These are phyloP conservation scores for Beta lomatogona DNA, from an alignment of 179 eudicot species.

Conservation along the genomic window DNA sequence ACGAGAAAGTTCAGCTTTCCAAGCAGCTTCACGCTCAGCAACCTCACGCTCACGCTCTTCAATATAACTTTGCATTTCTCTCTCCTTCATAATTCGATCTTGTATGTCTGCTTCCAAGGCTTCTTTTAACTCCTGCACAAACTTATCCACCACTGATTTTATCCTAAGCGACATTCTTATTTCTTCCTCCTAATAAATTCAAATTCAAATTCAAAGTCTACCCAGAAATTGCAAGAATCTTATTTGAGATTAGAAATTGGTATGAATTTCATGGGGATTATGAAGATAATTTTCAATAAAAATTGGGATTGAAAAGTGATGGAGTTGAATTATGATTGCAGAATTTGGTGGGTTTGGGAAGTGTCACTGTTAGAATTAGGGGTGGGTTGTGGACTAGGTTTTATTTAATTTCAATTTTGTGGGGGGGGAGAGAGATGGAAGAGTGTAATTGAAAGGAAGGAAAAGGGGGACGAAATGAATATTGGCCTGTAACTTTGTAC, in stretches of 20 bases:
- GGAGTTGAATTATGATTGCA: too few species aligned
- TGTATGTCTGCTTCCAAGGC: constrained; percentile 93
- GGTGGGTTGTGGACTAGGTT: constrained; percentile 19
- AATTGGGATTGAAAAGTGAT: not conserved
- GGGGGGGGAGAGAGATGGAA: not conserved
- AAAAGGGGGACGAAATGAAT: constrained; percentile 1
- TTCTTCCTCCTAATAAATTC: not conserved
- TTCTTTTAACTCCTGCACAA: constrained; percentile 89
- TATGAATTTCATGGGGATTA: not conserved
- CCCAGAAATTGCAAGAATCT: not conserved
- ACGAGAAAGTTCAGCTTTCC: constrained; percentile 99
- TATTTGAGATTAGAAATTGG: not conserved
- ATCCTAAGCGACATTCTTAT: constrained; percentile 71
- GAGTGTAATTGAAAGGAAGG: not conserved
- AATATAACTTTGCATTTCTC: constrained; percentile 98
- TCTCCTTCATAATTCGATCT: constrained; percentile 95
- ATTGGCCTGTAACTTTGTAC: not conserved
- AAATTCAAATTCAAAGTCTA: not conserved
- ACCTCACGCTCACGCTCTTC: constrained; percentile 96
- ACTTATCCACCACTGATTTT: constrained; percentile 88
- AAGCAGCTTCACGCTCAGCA: constrained; percentile 97
- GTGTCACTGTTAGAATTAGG: not conserved
- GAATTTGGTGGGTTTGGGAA: not conserved
- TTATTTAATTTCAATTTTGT: not conserved
- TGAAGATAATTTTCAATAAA: not conserved